Conservation (phyloP, 1,139 yeast genomes). For the Pichia sp. region DNA sequence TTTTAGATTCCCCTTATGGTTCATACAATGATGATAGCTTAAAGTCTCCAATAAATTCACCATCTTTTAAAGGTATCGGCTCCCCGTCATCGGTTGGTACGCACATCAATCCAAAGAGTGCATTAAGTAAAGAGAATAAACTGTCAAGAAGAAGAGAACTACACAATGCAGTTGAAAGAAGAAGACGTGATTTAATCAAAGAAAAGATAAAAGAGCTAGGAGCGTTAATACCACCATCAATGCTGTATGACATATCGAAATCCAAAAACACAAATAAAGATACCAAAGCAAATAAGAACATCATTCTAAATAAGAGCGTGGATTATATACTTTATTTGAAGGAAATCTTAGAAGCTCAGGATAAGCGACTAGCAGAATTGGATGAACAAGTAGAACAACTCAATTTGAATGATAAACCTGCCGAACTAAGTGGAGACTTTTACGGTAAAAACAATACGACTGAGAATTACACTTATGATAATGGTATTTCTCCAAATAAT, state of each 20-base stretch:
- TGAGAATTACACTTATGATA: not conserved
- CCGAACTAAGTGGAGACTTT: not conserved
- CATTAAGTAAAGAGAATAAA: conserved; percentile 64
- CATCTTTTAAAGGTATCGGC: conserved; percentile 33
- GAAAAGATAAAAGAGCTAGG: conserved; percentile 73
- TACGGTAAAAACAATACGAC: not conserved
- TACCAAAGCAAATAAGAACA: conserved; percentile 67
- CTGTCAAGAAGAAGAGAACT: conserved; percentile 66
- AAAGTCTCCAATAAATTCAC: conserved; percentile 34
- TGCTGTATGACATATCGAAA: conserved; percentile 48
- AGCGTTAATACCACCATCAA: conserved; percentile 63
- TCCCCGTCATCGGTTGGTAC: conserved; percentile 32
- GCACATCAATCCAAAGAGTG: conserved; percentile 41
- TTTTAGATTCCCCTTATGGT: conserved; percentile 34
- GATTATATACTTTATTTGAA: conserved; percentile 59
- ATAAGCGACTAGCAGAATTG: conserved; percentile 34
- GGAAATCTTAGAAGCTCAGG: conserved; percentile 41
- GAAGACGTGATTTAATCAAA: conserved; percentile 73
- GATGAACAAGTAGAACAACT: conserved; percentile 15
- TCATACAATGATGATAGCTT: conserved; percentile 31
- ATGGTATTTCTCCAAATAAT: not conserved
- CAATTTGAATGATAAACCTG: conserved; percentile 2
- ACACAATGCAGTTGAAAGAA: conserved; percentile 77
- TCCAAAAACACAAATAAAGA: conserved; percentile 46
- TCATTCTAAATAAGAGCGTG: conserved; percentile 63